These are phyloP conservation scores for Blastocystis sp. DNA, from an alignment of 352 stramenopile genomes.

Conservation along the genomic window DNA sequence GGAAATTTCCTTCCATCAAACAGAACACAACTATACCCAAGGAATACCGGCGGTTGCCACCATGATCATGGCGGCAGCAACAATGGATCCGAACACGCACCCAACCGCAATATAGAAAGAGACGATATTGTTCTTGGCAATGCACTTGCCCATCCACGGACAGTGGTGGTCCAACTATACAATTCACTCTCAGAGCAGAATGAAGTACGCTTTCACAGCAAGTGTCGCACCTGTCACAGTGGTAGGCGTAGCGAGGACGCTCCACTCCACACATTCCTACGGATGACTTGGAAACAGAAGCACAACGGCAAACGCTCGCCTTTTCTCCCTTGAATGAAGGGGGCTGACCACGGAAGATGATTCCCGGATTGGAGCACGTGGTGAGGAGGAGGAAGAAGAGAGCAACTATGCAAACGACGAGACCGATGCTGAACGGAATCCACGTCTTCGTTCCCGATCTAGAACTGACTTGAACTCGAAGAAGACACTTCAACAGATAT, in stretches of 20 bases:
- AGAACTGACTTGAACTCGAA: neutral
- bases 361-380: constrained; percentile 58
- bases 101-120: constrained; percentile 46
- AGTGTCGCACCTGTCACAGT: constrained; percentile 9
- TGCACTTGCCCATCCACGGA: constrained; percentile 72
- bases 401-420: neutral
- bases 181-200: neutral
- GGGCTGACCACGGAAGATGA: constrained; percentile 25
- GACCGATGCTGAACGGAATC: neutral
- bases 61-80: neutral
- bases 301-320: neutral
- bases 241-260: neutral
- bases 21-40: neutral
- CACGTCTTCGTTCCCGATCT: neutral
- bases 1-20: constrained; percentile 36
- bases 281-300: neutral
- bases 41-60: neutral
- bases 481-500: neutral
- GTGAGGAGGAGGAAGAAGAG: constrained; percentile 40
- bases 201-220: neutral
- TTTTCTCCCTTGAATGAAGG: neutral
- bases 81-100: neutral
- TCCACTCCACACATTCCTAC: constrained; percentile 48
- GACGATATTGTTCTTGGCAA: constrained; percentile 50
- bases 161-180: constrained; percentile 71